A percentile compares a stretch with the other conserved stretches of the same genome.
These are phyloP conservation scores for Pholiota molesta DNA, from an alignment of 768 basidiomycete genomes.

Conservation along the genomic window DNA sequence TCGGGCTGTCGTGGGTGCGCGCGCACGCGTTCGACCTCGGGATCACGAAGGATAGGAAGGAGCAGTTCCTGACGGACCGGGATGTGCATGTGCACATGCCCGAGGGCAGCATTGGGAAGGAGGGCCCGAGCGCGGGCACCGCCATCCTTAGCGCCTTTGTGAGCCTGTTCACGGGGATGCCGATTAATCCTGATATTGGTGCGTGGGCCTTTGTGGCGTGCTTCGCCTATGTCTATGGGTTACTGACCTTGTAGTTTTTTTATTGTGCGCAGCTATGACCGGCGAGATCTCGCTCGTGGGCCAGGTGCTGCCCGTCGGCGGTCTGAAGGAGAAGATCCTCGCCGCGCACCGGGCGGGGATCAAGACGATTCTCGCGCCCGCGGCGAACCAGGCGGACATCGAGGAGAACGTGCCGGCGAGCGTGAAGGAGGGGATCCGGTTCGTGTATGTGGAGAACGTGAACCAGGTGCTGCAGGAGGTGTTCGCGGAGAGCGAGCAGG, in stretches of 20 bases:
- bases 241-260: background rate
- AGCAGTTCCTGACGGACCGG: conserved; percentile 81
- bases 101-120: conserved; percentile 90
- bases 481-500: conserved; percentile 41
- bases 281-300: conserved; percentile 97
- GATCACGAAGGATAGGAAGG: conserved; percentile 70
- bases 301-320: conserved; percentile 95
- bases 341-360: conserved; percentile 97
- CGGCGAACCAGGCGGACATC: conserved; percentile 90
- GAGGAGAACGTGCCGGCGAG: conserved; percentile 97
- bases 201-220: conserved; percentile 25
- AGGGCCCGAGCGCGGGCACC: conserved; percentile 96
- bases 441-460: conserved; percentile 95
- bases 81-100: conserved; percentile 99
- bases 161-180: conserved; percentile 85
- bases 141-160: conserved; percentile 93
- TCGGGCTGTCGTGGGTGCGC: conserved; percentile 93
- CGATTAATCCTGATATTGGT: conserved; percentile 89
- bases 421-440: conserved; percentile 92
- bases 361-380: conserved; percentile 86
- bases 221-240: too few relatives aligned
- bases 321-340: conserved; percentile 94
- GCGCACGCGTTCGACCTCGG: conserved; percentile 88
- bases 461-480: conserved; percentile 88
- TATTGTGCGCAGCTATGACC: conserved; percentile 76